Evolutionary conservation across 2,329 filamentous ascomycete species (phyloP).

Genomic region (Pyrenophora teres): DNA sequence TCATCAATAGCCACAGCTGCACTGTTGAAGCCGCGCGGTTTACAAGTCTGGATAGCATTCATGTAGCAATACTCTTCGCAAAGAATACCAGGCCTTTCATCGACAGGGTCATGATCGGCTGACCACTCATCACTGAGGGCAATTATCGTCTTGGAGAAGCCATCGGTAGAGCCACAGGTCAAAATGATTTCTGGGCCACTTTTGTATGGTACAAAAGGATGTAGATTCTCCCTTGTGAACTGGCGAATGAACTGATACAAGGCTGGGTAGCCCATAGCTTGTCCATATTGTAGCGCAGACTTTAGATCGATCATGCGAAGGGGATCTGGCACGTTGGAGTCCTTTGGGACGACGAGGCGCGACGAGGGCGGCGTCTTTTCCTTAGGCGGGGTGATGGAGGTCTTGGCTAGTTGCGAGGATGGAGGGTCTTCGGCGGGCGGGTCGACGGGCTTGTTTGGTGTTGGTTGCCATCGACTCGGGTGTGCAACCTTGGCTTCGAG

Average conservation of each 20-base stretch:
- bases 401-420: conserved; percentile 34
- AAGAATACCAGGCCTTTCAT: conserved; percentile 75
- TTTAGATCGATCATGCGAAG: conserved; percentile 76
- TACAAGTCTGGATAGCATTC: conserved; percentile 70
- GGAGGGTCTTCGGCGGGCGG: conserved; percentile 41
- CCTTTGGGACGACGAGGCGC: conserved; percentile 74
- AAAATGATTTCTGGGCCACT: conserved; percentile 77
- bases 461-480: conserved; percentile 74
- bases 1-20: conserved; percentile 76
- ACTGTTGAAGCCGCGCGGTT: conserved; percentile 72
- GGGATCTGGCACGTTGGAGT: conserved; percentile 62
- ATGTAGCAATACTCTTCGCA: conserved; percentile 82
- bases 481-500: conserved; percentile 80
- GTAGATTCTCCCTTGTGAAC: conserved; percentile 75
- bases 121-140: conserved; percentile 78
- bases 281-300: conserved; percentile 85
- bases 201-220: conserved; percentile 79
- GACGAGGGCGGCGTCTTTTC: conserved; percentile 36
- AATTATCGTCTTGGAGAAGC: conserved; percentile 77
- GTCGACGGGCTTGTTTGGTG: conserved; percentile 64
- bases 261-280: conserved; percentile 79
- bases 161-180: conserved; percentile 84
- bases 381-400: conserved; percentile 31
- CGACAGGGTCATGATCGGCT: conserved; percentile 67
- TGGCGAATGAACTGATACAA: conserved; percentile 77